Conservation (phyloP, 768 basidiomycete species). For the Rossbeevera mucosa region DNA sequence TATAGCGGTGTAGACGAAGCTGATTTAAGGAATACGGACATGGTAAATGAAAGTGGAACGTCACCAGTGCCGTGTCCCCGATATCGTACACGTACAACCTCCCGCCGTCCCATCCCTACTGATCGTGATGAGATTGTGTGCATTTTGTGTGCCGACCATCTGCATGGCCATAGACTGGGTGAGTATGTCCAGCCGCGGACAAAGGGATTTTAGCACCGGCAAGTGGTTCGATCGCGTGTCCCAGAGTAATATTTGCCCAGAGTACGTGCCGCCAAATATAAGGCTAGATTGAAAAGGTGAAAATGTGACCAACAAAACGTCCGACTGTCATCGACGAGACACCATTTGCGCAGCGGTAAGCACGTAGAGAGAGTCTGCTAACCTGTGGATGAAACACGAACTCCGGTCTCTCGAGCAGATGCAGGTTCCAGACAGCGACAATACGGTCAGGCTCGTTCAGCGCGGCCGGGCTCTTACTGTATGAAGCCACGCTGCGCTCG, state of each 20-base stretch:
- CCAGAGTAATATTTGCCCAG: slow-evolving; percentile 97
- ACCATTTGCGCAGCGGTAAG: slow-evolving; percentile 2
- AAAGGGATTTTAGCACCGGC: slow-evolving; percentile 92
- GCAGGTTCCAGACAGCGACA: slow-evolving; percentile 96
- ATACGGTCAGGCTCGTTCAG: slow-evolving; percentile 96
- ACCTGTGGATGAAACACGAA: slow-evolving; percentile 99
- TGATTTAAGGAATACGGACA: slow-evolving; percentile 1
- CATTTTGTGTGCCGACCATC: slow-evolving; percentile 98
- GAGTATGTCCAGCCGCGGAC: slow-evolving; percentile 94
- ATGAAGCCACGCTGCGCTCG: slow-evolving; percentile 91
- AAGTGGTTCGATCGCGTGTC: slow-evolving; percentile 96
- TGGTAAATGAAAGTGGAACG: not conserved
- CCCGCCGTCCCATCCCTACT: slow-evolving; percentile 97
- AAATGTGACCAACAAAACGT: slow-evolving; percentile 93
- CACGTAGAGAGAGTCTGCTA: slow-evolving; percentile 23
- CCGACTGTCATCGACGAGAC: slow-evolving; percentile 59
- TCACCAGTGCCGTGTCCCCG: slow-evolving; percentile 73
- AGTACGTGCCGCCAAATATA: slow-evolving; percentile 98
- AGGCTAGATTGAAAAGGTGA: slow-evolving; percentile 98
- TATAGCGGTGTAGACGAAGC: not conserved
- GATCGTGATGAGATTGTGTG: slow-evolving; percentile 93
- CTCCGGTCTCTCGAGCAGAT: slow-evolving; percentile 91
- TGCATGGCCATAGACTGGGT: slow-evolving; percentile 98
- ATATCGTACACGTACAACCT: slow-evolving; percentile 92
- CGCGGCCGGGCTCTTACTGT: slow-evolving; percentile 94